Evolutionary conservation across 208 protist genomes (phyloP).

Genomic region (Acanthamoeba culbertsoni): DNA sequence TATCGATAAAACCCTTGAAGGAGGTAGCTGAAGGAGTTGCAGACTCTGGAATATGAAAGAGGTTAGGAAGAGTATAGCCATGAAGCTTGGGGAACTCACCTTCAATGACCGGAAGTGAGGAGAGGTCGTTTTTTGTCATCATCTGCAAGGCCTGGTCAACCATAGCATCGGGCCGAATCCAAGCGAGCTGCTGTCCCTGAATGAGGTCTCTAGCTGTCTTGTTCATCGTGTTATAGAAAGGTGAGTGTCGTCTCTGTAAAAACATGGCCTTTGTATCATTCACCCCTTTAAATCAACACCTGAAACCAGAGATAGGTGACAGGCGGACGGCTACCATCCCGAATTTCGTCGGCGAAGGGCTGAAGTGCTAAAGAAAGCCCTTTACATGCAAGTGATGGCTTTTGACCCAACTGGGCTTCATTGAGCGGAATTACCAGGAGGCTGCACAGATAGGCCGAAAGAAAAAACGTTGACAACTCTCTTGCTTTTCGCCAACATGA

Average conservation of each 20-base stretch:
- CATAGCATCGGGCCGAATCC: not conserved
- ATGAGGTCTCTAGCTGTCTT: not conserved
- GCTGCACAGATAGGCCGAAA: not conserved
- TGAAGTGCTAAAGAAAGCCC: no score
- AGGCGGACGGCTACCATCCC: no score
- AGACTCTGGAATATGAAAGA: not conserved
- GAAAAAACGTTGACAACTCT: not conserved
- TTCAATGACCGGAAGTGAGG: not conserved
- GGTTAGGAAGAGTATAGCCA: not conserved
- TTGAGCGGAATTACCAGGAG: no score
- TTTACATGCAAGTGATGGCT: no score
- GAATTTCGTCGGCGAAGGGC: no score
- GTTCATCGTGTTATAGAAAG: not conserved
- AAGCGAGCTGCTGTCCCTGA: not conserved
- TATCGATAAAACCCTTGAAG: not conserved
- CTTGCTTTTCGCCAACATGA: not conserved
- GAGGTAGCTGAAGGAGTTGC: no score
- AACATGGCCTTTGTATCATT: not conserved
- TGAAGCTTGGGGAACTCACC: not conserved
- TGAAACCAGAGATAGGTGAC: no score
- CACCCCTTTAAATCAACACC: not conserved
- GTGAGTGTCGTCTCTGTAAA: not conserved
- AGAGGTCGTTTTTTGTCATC: not conserved
- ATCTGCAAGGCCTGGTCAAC: constrained; percentile 16
- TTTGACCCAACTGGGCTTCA: no score